Conservation (phyloP, 179 eudicot genomes). For the Carnegiea gigantea region DNA sequence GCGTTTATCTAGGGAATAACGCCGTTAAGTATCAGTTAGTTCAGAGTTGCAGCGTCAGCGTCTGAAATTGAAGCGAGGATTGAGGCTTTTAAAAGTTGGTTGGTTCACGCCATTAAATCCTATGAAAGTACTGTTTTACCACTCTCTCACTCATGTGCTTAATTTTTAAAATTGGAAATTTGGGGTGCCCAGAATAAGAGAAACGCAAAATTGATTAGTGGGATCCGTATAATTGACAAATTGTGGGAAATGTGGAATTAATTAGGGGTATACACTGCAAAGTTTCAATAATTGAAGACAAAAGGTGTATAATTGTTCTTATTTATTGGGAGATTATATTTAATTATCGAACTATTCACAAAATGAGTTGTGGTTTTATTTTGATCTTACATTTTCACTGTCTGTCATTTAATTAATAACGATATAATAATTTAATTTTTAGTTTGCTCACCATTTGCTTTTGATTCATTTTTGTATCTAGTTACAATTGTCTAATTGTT, state of each 20-base stretch:
- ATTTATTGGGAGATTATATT: neutral
- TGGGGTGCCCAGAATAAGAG: neutral
- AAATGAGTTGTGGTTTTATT: neutral
- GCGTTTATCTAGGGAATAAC: conserved; percentile 38
- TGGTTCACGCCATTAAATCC: conserved; percentile 10
- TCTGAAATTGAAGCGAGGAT: conserved; percentile 27
- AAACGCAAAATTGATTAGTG: neutral
- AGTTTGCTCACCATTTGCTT: too few species aligned
- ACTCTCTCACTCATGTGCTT: neutral
- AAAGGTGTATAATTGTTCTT: neutral
- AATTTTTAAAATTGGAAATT: too few species aligned
- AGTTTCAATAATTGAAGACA: neutral
- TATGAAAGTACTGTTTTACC: neutral
- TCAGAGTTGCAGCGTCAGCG: conserved; percentile 57
- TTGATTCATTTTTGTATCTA: too few species aligned
- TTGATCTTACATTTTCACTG: too few species aligned
- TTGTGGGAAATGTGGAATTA: neutral
- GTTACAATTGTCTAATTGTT: too few species aligned
- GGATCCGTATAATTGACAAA: neutral
- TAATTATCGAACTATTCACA: neutral
- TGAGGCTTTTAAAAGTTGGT: neutral
- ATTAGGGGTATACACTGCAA: too few species aligned
- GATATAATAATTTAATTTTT: too few species aligned
- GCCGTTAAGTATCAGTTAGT: conserved; percentile 65
- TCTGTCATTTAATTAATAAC: too few species aligned